Evolutionary conservation across 768 basidiomycete species (phyloP).

Genomic region (Clavaria fumosa): DNA sequence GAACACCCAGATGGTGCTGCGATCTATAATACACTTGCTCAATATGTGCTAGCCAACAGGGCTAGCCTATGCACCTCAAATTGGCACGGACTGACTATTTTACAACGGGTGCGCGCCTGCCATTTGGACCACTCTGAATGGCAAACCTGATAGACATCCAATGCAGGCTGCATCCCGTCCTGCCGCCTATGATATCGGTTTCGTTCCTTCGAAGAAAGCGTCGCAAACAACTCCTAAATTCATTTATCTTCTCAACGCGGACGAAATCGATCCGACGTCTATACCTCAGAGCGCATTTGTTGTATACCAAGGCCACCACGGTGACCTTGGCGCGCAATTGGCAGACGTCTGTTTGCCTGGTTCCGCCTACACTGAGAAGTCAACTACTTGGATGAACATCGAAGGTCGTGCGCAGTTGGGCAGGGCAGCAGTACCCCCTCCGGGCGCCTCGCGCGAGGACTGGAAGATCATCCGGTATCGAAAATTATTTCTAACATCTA

Average conservation of each 20-base stretch:
- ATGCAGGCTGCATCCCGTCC: constrained; percentile 78
- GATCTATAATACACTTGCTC: constrained; percentile 60
- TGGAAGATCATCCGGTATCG: constrained; percentile 89
- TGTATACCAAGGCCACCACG: constrained; percentile 98
- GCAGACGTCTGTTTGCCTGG: constrained; percentile 95
- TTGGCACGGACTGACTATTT: constrained; percentile 90
- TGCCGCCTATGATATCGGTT: constrained; percentile 91
- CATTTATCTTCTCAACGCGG: constrained; percentile 91
- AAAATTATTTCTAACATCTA: not conserved
- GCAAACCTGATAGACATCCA: too few relatives aligned
- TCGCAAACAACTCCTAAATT: constrained; percentile 76
- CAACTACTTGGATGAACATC: constrained; percentile 89
- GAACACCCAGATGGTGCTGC: constrained; percentile 79
- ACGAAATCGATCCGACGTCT: constrained; percentile 76
- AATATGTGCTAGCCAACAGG: constrained; percentile 70
- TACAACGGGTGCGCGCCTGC: constrained; percentile 62
- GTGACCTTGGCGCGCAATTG: constrained; percentile 88
- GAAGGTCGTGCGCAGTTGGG: constrained; percentile 89
- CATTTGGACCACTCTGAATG: too few relatives aligned
- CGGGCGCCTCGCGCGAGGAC: constrained; percentile 91
- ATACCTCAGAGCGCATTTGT: constrained; percentile 91
- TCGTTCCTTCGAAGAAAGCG: constrained; percentile 72
- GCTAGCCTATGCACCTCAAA: constrained; percentile 63
- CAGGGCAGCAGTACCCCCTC: constrained; percentile 81
- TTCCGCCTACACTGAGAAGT: constrained; percentile 85